These are phyloP conservation scores for Sclerotinia borealis DNA, from an alignment of 2,329 filamentous ascomycete genomes.

Conservation along the genomic window DNA sequence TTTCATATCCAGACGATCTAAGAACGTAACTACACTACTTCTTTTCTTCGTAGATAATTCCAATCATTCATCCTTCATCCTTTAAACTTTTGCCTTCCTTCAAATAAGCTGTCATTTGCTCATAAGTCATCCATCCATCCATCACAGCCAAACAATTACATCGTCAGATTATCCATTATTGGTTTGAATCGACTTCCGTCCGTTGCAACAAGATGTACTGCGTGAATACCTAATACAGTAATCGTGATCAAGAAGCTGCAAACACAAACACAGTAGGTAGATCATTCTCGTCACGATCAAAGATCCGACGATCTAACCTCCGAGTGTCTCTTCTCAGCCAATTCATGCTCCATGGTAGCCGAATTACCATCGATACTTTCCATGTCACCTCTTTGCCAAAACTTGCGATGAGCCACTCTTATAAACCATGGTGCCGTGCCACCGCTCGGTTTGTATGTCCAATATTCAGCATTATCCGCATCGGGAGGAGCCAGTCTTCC, in stretches of 20 bases:
- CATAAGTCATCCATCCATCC: background rate
- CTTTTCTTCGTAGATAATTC: background rate
- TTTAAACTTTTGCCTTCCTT: too few species aligned
- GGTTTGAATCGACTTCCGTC: accelerated
- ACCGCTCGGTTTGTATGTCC: constrained; percentile 44
- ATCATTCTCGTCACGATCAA: background rate
- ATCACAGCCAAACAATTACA: too few species aligned
- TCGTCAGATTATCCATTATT: background rate
- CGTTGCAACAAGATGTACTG: background rate
- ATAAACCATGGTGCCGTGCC: constrained; percentile 53
- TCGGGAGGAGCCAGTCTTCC: constrained; percentile 46
- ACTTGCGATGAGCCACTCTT: constrained; percentile 19
- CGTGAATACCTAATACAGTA: too few species aligned
- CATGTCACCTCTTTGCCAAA: constrained; percentile 19
- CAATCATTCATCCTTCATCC: too few species aligned
- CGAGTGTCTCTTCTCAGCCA: constrained; percentile 9
- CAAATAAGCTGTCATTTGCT: background rate
- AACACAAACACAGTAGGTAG: background rate
- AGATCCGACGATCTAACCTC: background rate
- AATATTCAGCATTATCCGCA: constrained; percentile 49
- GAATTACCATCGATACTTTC: constrained; percentile 10
- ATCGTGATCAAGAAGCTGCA: background rate
- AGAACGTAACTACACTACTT: background rate
- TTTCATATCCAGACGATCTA: background rate
- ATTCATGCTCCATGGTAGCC: constrained; percentile 8